phyloP scores from a whole-genome alignment of 495 filamentous ascomycete genomes.

The Hamigera avellanea region DNA sequence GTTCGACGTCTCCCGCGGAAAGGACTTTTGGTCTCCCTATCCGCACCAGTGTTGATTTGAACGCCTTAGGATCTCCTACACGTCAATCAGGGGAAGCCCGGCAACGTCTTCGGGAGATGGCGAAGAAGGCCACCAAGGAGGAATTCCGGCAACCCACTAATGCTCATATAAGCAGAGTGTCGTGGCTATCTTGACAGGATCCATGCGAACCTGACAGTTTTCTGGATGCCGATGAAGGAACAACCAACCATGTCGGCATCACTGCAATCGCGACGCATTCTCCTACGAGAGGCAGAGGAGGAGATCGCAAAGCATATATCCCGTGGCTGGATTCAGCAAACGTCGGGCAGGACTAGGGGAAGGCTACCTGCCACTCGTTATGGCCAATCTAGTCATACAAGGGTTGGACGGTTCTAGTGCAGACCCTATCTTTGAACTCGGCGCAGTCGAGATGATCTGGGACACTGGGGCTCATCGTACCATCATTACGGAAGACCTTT shows the following conservation, averaged over 20 bases:
- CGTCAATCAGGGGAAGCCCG: neutral
- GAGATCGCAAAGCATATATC: no score
- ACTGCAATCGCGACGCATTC: no score
- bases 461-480: conserved; percentile 6
- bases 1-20: neutral
- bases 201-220: no score
- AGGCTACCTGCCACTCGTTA: conserved; percentile 1
- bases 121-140: neutral
- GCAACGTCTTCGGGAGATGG: neutral
- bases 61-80: neutral
- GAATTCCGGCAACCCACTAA: no score
- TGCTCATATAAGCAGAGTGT: no score
- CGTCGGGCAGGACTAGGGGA: neutral
- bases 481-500: conserved; percentile 6
- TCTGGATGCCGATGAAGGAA: no score
- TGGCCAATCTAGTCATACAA: neutral
- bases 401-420: neutral
- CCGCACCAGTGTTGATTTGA: neutral
- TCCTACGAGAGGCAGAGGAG: no score
- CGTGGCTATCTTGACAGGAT: no score
- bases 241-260: no score
- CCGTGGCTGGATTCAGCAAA: neutral
- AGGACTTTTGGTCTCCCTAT: neutral
- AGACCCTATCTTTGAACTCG: neutral
- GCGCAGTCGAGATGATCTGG: conserved; percentile 4